A percentile compares a stretch with the other conserved stretches of the same genome.
These are phyloP conservation scores for Sclerotiophoma versabilis DNA, from an alignment of 2,329 filamentous ascomycete species.

Conservation along the genomic window DNA sequence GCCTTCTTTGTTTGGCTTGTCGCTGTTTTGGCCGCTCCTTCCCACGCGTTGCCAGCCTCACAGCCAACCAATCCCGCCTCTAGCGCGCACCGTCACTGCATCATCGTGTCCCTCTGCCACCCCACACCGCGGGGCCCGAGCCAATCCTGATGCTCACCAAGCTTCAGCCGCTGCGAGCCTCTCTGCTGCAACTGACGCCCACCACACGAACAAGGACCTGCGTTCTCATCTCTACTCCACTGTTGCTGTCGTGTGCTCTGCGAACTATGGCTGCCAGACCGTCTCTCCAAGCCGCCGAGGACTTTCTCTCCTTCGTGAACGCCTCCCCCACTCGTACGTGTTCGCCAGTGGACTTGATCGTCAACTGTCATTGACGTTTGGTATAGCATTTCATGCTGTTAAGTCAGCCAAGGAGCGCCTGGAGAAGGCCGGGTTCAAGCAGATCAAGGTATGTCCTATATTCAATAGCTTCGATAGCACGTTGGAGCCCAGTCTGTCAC, in stretches of 20 bases:
- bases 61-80: constrained; percentile 29
- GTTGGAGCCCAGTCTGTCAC: not conserved
- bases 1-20: constrained; percentile 34
- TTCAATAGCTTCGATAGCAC: not conserved
- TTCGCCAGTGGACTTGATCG: not conserved
- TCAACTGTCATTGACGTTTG: constrained; percentile 12
- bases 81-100: constrained; percentile 20
- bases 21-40: constrained; percentile 36
- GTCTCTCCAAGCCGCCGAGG: constrained; percentile 65
- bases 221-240: constrained; percentile 13
- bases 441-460: constrained; percentile 68
- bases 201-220: constrained; percentile 14
- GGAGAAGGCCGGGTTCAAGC: constrained; percentile 81
- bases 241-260: constrained; percentile 23
- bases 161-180: constrained; percentile 19
- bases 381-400: constrained; percentile 91
- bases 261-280: constrained; percentile 49
- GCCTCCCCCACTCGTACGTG: constrained; percentile 86
- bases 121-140: constrained; percentile 22
- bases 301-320: constrained; percentile 94
- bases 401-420: constrained; percentile 78
- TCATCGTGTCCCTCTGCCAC: constrained; percentile 17
- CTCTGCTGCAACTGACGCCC: constrained; percentile 25
- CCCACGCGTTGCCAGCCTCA: constrained; percentile 20
- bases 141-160: constrained; percentile 33